These are phyloP conservation scores for Ophiosphaerella korrae DNA, from an alignment of 2,329 filamentous ascomycete genomes.

Conservation along the genomic window DNA sequence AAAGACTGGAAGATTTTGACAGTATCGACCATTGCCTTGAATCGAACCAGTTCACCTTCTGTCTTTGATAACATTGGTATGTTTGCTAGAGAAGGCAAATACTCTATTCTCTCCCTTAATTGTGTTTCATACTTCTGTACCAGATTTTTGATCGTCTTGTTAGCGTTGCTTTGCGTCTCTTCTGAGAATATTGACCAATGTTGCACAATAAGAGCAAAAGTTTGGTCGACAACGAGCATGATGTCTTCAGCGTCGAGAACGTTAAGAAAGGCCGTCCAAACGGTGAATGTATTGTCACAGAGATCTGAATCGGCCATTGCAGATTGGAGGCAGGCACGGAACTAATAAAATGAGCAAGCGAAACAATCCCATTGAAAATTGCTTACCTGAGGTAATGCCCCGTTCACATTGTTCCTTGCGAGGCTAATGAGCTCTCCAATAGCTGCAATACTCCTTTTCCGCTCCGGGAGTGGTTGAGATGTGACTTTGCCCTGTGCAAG, in stretches of 20 bases:
- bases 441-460: slow-evolving; percentile 76
- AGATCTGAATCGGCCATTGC: slow-evolving; percentile 76
- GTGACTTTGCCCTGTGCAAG: slow-evolving; percentile 44
- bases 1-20: slow-evolving; percentile 74
- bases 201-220: slow-evolving; percentile 82
- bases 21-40: slow-evolving; percentile 69
- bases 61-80: slow-evolving; percentile 73
- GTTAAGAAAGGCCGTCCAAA: slow-evolving; percentile 80
- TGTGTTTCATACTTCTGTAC: slow-evolving; percentile 66
- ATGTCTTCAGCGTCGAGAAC: slow-evolving; percentile 76
- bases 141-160: slow-evolving; percentile 67
- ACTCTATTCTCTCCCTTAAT: slow-evolving; percentile 70
- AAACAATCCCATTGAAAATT: background rate
- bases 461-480: slow-evolving; percentile 67
- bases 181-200: slow-evolving; percentile 75
- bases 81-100: slow-evolving; percentile 75
- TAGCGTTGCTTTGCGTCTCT: slow-evolving; percentile 63
- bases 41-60: slow-evolving; percentile 66
- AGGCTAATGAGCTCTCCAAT: slow-evolving; percentile 87
- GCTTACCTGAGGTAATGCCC: slow-evolving; percentile 81
- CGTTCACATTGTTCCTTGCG: slow-evolving; percentile 72
- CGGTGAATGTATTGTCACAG: slow-evolving; percentile 77
- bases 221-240: slow-evolving; percentile 80
- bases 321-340: slow-evolving; percentile 89
- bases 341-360: slow-evolving; percentile 57